Conservation (phyloP, 805 yeast genomes). For the Wickerhamiella sergipiensis region DNA sequence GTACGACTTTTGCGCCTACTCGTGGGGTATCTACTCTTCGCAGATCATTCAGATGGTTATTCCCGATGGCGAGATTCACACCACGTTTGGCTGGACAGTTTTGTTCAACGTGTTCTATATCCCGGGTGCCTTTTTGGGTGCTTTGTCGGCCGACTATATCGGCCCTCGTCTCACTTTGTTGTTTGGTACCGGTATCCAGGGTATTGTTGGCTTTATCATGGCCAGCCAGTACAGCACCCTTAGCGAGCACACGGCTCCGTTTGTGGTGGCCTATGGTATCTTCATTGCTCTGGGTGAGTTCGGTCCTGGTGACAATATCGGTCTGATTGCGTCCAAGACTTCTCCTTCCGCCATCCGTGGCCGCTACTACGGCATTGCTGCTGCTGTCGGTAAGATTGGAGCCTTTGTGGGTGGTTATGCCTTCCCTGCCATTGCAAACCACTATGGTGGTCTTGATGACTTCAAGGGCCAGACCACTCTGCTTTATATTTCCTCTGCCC, state of each 20-base stretch:
- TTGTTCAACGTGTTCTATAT: slow-evolving; percentile 77
- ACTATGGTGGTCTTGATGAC: slow-evolving; percentile 37
- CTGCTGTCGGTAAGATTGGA: slow-evolving; percentile 84
- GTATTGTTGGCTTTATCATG: slow-evolving; percentile 69
- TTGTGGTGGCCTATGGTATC: slow-evolving; percentile 78
- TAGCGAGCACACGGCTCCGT: slow-evolving; percentile 52
- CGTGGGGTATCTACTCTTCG: slow-evolving; percentile 75
- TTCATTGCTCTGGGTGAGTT: slow-evolving; percentile 81
- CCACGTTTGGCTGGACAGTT: slow-evolving; percentile 84
- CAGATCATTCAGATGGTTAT: slow-evolving; percentile 50
- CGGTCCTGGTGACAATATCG: slow-evolving; percentile 90
- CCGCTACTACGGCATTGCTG: slow-evolving; percentile 79
- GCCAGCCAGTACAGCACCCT: slow-evolving; percentile 52
- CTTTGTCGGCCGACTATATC: slow-evolving; percentile 65
- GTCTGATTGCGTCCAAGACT: slow-evolving; percentile 75
- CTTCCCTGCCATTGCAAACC: slow-evolving; percentile 64
- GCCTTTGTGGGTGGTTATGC: slow-evolving; percentile 84
- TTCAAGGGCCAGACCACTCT: slow-evolving; percentile 57
- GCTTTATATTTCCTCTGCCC: slow-evolving; percentile 66
- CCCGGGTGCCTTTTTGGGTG: slow-evolving; percentile 85
- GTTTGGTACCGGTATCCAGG: slow-evolving; percentile 59
- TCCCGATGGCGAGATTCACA: slow-evolving; percentile 47
- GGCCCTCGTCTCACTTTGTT: slow-evolving; percentile 81
- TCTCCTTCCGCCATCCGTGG: slow-evolving; percentile 82
- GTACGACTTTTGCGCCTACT: slow-evolving; percentile 78